Percentiles rank a stretch among this genome's conserved stretches.
Conservation (phyloP, 23 red algal species). For the Gracilariopsis chorda region DNA sequence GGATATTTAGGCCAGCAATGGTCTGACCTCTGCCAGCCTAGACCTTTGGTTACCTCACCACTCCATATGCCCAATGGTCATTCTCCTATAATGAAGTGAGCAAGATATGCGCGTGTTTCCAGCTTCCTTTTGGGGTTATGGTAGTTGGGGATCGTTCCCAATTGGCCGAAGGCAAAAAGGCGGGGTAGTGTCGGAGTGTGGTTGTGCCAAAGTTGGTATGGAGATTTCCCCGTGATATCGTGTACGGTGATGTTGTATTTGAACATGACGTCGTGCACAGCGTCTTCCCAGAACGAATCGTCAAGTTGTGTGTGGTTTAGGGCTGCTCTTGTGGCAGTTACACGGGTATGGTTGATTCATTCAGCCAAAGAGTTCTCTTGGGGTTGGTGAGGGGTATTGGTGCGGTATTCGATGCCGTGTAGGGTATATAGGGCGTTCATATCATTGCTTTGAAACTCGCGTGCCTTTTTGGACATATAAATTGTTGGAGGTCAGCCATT, state of each 20-base stretch:
- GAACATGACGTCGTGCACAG: neutral
- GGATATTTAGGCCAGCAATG: no score
- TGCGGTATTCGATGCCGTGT: neutral
- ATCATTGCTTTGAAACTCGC: neutral
- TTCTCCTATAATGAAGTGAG: no score
- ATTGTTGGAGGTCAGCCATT: neutral
- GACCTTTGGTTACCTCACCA: no score
- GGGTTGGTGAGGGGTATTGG: neutral
- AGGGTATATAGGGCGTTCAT: neutral
- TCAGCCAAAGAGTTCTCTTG: conserved; percentile 11
- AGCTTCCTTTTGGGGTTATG: neutral
- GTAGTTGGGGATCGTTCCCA: neutral
- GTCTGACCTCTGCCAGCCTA: no score
- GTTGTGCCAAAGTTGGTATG: conserved; percentile 5
- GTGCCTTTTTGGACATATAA: neutral
- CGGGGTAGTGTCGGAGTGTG: neutral
- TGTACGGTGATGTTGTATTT: conserved; percentile 17
- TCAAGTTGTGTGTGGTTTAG: neutral
- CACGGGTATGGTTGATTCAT: neutral
- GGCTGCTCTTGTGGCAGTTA: neutral
- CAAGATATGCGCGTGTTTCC: neutral
- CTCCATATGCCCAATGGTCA: no score
- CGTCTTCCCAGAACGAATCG: neutral
- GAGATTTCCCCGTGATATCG: neutral
- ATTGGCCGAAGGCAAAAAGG: neutral